These are phyloP conservation scores for Erucastrum elatum DNA, from an alignment of 345 rosid species.

Conservation along the genomic window DNA sequence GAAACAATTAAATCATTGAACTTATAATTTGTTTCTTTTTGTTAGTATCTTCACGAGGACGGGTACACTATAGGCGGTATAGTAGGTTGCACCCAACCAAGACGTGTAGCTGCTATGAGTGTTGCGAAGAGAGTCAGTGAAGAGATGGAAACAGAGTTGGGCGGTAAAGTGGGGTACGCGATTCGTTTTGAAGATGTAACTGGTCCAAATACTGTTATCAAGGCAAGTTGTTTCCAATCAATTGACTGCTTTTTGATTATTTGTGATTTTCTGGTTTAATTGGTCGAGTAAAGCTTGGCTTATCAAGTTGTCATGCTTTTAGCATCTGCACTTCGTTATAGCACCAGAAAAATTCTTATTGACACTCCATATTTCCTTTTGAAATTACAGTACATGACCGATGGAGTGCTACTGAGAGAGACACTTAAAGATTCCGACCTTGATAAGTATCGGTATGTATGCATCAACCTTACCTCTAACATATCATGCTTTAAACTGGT, in stretches of 20 bases:
- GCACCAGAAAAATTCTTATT: not conserved
- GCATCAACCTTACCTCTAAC: conserved; percentile 17
- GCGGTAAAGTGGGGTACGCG: conserved; percentile 91
- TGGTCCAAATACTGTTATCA: conserved; percentile 85
- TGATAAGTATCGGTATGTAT: conserved; percentile 87
- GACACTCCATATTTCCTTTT: conserved; percentile 15
- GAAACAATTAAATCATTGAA: not conserved
- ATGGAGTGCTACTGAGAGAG: conserved; percentile 95
- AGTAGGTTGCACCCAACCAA: conserved; percentile 97
- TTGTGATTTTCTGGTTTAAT: conserved; percentile 18
- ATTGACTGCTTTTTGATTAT: not conserved
- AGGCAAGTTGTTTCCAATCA: conserved; percentile 48
- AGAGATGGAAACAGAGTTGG: conserved; percentile 96
- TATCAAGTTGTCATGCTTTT: conserved; percentile 7
- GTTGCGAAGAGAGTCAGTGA: conserved; percentile 99
- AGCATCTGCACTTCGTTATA: conserved; percentile 7
- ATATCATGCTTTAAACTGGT: not conserved
- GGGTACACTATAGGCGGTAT: conserved; percentile 70
- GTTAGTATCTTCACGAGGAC: conserved; percentile 90
- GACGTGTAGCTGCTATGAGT: conserved; percentile 99
- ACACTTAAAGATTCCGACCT: conserved; percentile 95
- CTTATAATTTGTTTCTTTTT: conserved; percentile 19
- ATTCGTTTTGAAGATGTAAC: conserved; percentile 98
- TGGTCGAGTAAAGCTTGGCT: not conserved
- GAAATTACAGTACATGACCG: conserved; percentile 89